These are phyloP conservation scores for Flueggea neowawraea DNA, from an alignment of 441 rosid species.

Conservation along the genomic window DNA sequence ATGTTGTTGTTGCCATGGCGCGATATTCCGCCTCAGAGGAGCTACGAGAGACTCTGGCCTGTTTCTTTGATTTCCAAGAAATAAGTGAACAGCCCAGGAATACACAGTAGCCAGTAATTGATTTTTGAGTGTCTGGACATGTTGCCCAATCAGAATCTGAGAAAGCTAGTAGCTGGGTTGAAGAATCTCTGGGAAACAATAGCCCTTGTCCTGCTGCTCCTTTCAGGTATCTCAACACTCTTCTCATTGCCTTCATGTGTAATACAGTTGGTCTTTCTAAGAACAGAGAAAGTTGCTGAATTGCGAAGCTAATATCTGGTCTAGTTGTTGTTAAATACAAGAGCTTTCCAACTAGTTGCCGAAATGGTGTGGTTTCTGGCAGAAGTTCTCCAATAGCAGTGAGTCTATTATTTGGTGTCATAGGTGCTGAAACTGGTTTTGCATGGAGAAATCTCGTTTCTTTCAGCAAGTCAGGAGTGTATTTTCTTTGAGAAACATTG, in stretches of 20 bases:
- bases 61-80: conserved; percentile 7
- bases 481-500: too few species aligned
- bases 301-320: not conserved
- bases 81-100: not conserved
- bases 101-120: not conserved
- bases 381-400: too few species aligned
- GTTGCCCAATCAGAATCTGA: not conserved
- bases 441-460: too few species aligned
- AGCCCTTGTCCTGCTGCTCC: not conserved
- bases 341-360: not conserved
- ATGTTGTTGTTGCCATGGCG: not conserved
- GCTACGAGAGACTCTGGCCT: not conserved
- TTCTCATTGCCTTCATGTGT: not conserved
- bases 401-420: too few species aligned
- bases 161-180: not conserved
- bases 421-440: too few species aligned
- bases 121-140: not conserved
- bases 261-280: not conserved
- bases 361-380: too few species aligned
- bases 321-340: not conserved
- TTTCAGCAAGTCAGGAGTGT: too few species aligned
- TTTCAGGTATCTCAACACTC: not conserved
- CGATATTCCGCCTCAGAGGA: not conserved
- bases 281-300: not conserved
- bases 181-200: not conserved